Base-by-base conservation (phyloP, 345 rosid species). In the Cardamine resedifolia region DNA sequence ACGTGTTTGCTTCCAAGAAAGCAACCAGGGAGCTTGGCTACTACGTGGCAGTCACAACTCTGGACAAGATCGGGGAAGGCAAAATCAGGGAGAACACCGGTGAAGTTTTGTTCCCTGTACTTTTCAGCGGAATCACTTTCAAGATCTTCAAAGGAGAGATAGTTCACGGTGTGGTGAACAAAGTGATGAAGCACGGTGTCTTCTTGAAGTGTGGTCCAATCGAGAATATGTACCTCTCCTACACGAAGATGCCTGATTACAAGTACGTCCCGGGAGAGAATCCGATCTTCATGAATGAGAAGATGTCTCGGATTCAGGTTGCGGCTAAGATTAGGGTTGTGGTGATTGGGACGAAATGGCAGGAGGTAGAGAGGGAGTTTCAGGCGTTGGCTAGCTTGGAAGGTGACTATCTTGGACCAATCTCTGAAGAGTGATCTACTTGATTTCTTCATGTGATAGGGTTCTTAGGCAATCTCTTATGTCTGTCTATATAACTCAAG, bases 111-210 rank as follows among this genome's bases (percentile, higher is more conserved):
- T 91, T 91, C 76, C 91, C 96, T 1, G 90, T 91, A 21, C 77
- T 77, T 30, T 86, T 91, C 84, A 85, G 81, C 24, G 91, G 82
- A 8, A 63, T 95, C 12, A 87, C 96, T 55, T 89, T 89, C 89
- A 95, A 91, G 83, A 77, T 90, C 60, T 88, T 86, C 76, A 73
- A 79, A 60, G 99, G 96, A 43, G 97, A 95, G 85, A 75, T 91
- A 39, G 56, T 95, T 45, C 78, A 86, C 0, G 99, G 96, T 6
- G 76, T 68, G 7, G 93, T 87, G 8, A 89, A 87, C 86, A 85
- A 85, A 77, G 87, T 91, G 65, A 75, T 88, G 65, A 90, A 87
- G 81, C 93, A 91, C 26, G 99, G 99, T 16, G 96, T 87, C 47
- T 84, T 95, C 78, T 12, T 95, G 81, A 85, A 76, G 74, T 87